phyloP scores from a whole-genome alignment of 2,329 filamentous ascomycete genomes.

The Ceratocystis ficicola region DNA sequence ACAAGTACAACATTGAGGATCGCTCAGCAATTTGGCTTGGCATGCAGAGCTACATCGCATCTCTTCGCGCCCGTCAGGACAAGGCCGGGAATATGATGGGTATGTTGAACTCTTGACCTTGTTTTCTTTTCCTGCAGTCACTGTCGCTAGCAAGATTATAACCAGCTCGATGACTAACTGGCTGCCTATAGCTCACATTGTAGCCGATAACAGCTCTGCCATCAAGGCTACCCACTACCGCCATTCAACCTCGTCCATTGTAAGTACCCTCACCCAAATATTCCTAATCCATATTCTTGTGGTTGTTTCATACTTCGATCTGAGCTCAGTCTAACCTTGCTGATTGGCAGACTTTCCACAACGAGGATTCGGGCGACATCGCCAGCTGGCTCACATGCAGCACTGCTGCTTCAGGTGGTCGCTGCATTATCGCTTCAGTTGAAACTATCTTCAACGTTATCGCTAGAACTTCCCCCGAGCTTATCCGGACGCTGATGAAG shows the following conservation, averaged over 20 bases:
- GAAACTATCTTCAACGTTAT: constrained; percentile 58
- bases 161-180: neutral
- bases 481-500: constrained; percentile 49
- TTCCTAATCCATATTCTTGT: neutral
- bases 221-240: constrained; percentile 42
- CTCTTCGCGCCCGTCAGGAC: constrained; percentile 49
- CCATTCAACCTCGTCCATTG: constrained; percentile 47
- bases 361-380: constrained; percentile 54
- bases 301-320: neutral
- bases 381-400: constrained; percentile 52
- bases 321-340: neutral
- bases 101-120: constrained; percentile 24
- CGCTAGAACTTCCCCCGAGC: constrained; percentile 49
- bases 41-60: constrained; percentile 51
- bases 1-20: constrained; percentile 47
- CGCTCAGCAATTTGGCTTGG: constrained; percentile 53
- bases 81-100: constrained; percentile 52
- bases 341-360: constrained; percentile 49
- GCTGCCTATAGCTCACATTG: constrained; percentile 33
- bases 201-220: constrained; percentile 42
- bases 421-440: constrained; percentile 54
- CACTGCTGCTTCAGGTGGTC: constrained; percentile 48
- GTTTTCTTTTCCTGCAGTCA: neutral
- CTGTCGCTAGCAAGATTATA: neutral
- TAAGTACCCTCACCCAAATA: constrained; percentile 30